These are phyloP conservation scores for Cyclanthera cordifolia DNA, from an alignment of 306 rosid genomes.

Conservation along the genomic window DNA sequence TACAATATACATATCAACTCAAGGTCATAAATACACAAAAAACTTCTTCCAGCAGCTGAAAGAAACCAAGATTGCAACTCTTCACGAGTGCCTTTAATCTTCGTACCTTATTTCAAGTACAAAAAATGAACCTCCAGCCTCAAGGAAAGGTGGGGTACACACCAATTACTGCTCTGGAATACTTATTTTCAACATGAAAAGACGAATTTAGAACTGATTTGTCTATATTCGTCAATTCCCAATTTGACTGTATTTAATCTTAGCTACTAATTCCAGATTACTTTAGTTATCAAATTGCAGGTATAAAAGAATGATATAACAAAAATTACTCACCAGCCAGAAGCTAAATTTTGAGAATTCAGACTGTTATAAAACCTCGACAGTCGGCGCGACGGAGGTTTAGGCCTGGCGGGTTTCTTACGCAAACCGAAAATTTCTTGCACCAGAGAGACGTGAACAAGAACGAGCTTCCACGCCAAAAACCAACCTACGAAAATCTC, in stretches of 20 bases:
- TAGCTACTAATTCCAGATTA: neutral
- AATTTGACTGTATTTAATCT: neutral
- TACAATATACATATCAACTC: neutral
- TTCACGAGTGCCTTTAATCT: neutral
- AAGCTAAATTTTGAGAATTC: constrained; percentile 36
- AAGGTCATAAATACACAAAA: neutral
- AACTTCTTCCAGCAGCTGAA: neutral
- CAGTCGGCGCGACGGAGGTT: constrained; percentile 54
- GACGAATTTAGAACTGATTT: neutral
- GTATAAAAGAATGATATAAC: neutral
- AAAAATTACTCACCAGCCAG: constrained; percentile 23
- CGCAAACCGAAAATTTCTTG: constrained; percentile 69
- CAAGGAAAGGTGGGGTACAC: no score
- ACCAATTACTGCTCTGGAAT: no score
- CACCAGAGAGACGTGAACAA: constrained; percentile 80
- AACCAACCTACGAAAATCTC: constrained; percentile 49
- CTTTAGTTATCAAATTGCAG: neutral
- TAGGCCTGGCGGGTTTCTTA: constrained; percentile 43
- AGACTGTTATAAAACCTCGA: constrained; percentile 44
- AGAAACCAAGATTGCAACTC: neutral
- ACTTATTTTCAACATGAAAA: neutral
- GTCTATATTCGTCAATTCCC: neutral
- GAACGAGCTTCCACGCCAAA: constrained; percentile 79
- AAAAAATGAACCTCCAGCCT: no score
- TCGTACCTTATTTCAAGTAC: neutral